A percentile compares a stretch with the other conserved stretches of the same genome.
phyloP scores from a whole-genome alignment of 2,329 filamentous ascomycete genomes.

The Xylariaceae sp. region DNA sequence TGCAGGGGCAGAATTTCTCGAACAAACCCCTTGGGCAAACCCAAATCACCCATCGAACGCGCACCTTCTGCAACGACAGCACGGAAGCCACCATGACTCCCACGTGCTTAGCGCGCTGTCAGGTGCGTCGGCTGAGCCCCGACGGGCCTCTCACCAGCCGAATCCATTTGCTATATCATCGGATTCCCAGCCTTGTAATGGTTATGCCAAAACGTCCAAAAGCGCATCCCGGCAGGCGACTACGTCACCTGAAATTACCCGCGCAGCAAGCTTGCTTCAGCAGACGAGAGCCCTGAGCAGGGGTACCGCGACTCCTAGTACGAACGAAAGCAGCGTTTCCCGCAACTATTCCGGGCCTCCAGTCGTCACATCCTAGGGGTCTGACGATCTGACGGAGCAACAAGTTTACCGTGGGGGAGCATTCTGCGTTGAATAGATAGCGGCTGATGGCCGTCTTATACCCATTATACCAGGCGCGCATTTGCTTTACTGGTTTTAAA shows the following conservation, averaged over 20 bases:
- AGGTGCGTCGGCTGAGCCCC: slow-evolving; percentile 33
- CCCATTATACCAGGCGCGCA: slow-evolving; percentile 21
- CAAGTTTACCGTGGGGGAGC: not conserved
- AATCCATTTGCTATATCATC: slow-evolving; percentile 33
- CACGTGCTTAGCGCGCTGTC: slow-evolving; percentile 23
- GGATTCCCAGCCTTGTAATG: slow-evolving; percentile 30
- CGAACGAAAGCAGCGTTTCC: slow-evolving; percentile 30
- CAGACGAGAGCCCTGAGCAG: slow-evolving; percentile 30
- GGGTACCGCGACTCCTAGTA: slow-evolving; percentile 26
- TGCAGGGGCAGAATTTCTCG: slow-evolving; percentile 79
- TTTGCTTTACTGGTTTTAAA: slow-evolving; percentile 23
- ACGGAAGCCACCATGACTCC: slow-evolving; percentile 34
- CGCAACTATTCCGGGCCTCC: slow-evolving; percentile 24
- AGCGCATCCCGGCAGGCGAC: slow-evolving; percentile 27
- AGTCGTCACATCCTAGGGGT: slow-evolving; percentile 13
- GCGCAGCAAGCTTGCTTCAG: slow-evolving; percentile 32
- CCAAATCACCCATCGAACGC: slow-evolving; percentile 69
- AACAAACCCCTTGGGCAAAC: slow-evolving; percentile 89
- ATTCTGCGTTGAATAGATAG: slow-evolving; percentile 24
- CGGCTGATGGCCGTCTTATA: slow-evolving; percentile 21
- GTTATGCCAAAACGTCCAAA: slow-evolving; percentile 25
- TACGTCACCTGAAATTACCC: slow-evolving; percentile 42
- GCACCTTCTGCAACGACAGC: slow-evolving; percentile 37
- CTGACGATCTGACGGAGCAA: slow-evolving; percentile 1
- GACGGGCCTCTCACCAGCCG: slow-evolving; percentile 36